A percentile compares a stretch with the other conserved stretches of the same genome.
Evolutionary conservation across 164 flowering plant species (phyloP).

Genomic region (Aristolochia contorta): DNA sequence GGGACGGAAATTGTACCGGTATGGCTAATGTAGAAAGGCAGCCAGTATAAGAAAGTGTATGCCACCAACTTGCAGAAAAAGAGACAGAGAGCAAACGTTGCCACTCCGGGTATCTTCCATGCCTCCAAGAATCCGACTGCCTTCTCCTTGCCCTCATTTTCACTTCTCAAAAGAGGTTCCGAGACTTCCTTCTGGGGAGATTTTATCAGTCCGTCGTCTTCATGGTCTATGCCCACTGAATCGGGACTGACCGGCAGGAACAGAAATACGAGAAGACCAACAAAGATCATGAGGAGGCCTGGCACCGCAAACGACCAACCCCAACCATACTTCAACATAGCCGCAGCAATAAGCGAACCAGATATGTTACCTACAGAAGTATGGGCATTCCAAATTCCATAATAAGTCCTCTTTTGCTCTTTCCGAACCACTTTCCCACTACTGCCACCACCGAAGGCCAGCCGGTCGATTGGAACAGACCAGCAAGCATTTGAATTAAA

Average conservation of each 20-base stretch:
- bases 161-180: conserved; percentile 38
- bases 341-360: conserved; percentile 76
- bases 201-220: conserved; percentile 28
- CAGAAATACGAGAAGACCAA: conserved; percentile 54
- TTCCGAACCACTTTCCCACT: conserved; percentile 94
- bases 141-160: conserved; percentile 13
- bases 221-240: conserved; percentile 41
- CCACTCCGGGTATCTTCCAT: conserved; percentile 95
- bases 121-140: conserved; percentile 86
- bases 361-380: conserved; percentile 87
- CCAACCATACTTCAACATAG: conserved; percentile 76
- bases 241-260: conserved; percentile 69
- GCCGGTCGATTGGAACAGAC: conserved; percentile 85
- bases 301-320: conserved; percentile 94
- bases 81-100: conserved; percentile 85
- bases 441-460: conserved; percentile 99
- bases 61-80: conserved; percentile 94
- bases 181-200: conserved; percentile 33
- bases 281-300: conserved; percentile 51
- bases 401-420: conserved; percentile 78
- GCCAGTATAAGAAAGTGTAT: conserved; percentile 95
- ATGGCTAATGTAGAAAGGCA: conserved; percentile 83
- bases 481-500: conserved; percentile 71
- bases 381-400: conserved; percentile 98
- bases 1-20: conserved; percentile 44